Percentiles rank a stretch among this genome's conserved stretches.
These are phyloP conservation scores for Phytopythium chamaehyphon DNA, from an alignment of 352 stramenopile genomes.

Conservation along the genomic window DNA sequence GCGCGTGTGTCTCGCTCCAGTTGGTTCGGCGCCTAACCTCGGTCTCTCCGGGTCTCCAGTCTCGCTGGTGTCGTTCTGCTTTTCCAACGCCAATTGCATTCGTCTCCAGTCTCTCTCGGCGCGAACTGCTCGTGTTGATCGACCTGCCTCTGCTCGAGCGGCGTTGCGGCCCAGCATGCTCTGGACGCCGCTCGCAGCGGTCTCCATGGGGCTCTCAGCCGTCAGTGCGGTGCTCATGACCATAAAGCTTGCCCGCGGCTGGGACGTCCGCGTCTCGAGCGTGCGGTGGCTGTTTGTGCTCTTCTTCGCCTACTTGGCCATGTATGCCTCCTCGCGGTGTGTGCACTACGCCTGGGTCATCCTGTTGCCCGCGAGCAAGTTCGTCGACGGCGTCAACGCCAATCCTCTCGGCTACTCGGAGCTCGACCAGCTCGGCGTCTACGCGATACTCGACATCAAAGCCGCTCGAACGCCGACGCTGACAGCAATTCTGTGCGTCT, in stretches of 20 bases:
- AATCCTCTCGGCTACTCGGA: slow-evolving; percentile 25
- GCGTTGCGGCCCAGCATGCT: slow-evolving; percentile 18
- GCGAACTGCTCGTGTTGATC: too few species aligned
- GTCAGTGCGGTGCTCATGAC: slow-evolving; percentile 27
- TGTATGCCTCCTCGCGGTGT: slow-evolving; percentile 26
- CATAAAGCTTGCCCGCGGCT: slow-evolving; percentile 41
- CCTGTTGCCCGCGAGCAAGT: slow-evolving; percentile 23
- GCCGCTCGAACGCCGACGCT: slow-evolving; percentile 20
- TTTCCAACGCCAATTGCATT: too few species aligned
- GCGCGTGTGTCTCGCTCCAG: too few species aligned
- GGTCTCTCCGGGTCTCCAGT: too few species aligned
- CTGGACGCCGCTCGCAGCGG: slow-evolving; percentile 26
- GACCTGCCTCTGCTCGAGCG: not conserved
- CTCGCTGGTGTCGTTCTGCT: too few species aligned
- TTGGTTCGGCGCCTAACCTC: too few species aligned
- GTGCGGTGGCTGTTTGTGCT: slow-evolving; percentile 56
- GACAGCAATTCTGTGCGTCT: slow-evolving; percentile 32
- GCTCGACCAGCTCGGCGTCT: slow-evolving; percentile 48
- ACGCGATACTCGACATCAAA: slow-evolving; percentile 28
- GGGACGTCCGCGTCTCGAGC: slow-evolving; percentile 44
- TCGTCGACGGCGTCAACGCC: slow-evolving; percentile 30
- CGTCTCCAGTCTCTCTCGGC: too few species aligned
- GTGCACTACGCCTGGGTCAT: slow-evolving; percentile 42
- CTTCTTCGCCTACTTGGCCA: slow-evolving; percentile 50
- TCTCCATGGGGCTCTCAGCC: slow-evolving; percentile 29